Evolutionary conservation across 306 rosid species (phyloP).

Genomic region (Cajanus cajan): DNA sequence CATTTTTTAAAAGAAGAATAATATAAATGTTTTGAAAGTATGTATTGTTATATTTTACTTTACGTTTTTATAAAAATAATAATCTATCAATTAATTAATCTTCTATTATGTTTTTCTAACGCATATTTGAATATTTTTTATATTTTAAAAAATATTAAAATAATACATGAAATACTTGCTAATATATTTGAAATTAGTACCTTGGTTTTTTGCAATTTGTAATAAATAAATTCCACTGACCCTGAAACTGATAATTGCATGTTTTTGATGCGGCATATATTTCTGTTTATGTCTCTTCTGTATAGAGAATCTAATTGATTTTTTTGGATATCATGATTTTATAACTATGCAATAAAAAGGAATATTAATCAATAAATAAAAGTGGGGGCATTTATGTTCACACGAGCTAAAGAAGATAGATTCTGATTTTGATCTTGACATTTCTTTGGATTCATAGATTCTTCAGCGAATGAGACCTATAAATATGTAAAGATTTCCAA

Average conservation of each 20-base stretch:
- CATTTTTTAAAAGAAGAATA: too few relatives aligned
- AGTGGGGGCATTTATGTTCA: slow-evolving; percentile 58
- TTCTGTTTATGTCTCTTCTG: slow-evolving; percentile 10
- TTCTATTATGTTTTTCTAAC: not conserved
- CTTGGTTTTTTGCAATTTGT: not conserved
- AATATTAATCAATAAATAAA: slow-evolving; percentile 29
- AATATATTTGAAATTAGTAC: not conserved
- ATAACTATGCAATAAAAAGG: slow-evolving; percentile 21
- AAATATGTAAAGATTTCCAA: slow-evolving; percentile 25
- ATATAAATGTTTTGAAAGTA: not conserved
- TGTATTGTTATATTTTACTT: not conserved
- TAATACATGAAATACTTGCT: not conserved
- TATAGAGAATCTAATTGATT: slow-evolving; percentile 24
- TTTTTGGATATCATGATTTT: slow-evolving; percentile 12
- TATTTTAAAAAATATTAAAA: not conserved
- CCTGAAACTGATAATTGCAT: slow-evolving; percentile 22
- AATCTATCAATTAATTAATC: not conserved
- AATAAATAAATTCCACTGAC: not conserved
- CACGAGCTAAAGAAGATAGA: slow-evolving; percentile 46
- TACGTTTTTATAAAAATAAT: not conserved
- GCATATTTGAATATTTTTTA: not conserved
- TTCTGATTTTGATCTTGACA: slow-evolving; percentile 56
- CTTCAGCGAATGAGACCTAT: slow-evolving; percentile 50
- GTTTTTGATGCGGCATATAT: slow-evolving; percentile 18
- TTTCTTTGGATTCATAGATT: slow-evolving; percentile 48